Conservation (phyloP, 2,329 filamentous ascomycete species). For the Coniochaeta prunicola region DNA sequence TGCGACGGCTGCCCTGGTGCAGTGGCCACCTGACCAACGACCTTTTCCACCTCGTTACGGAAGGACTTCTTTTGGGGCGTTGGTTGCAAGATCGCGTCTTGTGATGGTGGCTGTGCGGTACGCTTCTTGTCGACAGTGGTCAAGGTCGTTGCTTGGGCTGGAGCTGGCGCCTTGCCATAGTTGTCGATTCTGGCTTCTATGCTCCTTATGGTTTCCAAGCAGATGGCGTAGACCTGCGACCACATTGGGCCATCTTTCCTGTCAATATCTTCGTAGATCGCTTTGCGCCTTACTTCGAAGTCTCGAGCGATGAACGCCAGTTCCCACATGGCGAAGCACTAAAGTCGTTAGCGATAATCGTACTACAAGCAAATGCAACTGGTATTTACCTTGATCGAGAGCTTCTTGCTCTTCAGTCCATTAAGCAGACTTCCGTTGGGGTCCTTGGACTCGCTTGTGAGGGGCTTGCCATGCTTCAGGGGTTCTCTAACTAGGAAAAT, state of each 20-base stretch:
- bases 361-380: no score
- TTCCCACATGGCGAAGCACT: constrained; percentile 89
- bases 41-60: constrained; percentile 36
- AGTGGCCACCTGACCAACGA: constrained; percentile 33
- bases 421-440: constrained; percentile 84
- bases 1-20: constrained; percentile 42
- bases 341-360: constrained; percentile 8
- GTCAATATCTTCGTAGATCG: constrained; percentile 82
- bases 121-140: constrained; percentile 20
- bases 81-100: constrained; percentile 37
- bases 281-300: constrained; percentile 67
- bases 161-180: constrained; percentile 39
- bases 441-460: constrained; percentile 81
- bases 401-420: constrained; percentile 76
- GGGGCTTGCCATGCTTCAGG: constrained; percentile 73
- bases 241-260: constrained; percentile 73
- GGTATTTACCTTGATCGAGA: constrained; percentile 60
- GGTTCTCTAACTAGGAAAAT: constrained; percentile 75
- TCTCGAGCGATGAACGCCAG: constrained; percentile 70
- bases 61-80: constrained; percentile 28
- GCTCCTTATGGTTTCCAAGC: constrained; percentile 60
- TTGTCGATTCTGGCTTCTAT: constrained; percentile 62
- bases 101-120: constrained; percentile 31
- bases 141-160: constrained; percentile 20
- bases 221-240: constrained; percentile 67